Conservation (phyloP, 1,139 yeast genomes). For the Geotrichum carabidarum region DNA sequence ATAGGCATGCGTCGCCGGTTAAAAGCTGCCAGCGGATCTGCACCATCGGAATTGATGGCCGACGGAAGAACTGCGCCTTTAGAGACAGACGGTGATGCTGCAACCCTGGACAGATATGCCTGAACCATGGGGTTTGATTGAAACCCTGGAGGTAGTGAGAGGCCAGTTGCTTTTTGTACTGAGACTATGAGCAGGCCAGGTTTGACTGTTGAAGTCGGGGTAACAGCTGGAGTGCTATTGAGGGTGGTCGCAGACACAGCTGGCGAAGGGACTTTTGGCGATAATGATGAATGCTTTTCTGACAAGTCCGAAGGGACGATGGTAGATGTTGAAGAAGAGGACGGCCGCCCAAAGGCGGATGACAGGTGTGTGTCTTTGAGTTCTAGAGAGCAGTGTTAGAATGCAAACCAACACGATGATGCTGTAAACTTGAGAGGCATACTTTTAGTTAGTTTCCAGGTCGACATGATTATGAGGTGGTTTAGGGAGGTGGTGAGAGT, state of each 20-base stretch:
- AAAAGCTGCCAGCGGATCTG: slow-evolving; percentile 3
- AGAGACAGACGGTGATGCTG: slow-evolving; percentile 9
- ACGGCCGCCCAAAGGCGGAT: slow-evolving; percentile 14
- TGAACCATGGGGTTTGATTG: slow-evolving; percentile 19
- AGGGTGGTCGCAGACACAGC: neutral
- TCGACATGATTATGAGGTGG: slow-evolving; percentile 5
- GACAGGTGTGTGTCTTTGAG: slow-evolving; percentile 17
- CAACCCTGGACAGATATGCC: slow-evolving; percentile 21
- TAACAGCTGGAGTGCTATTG: neutral
- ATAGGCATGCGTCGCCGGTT: slow-evolving; percentile 32
- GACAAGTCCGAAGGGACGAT: slow-evolving; percentile 4
- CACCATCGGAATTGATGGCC: slow-evolving; percentile 1
- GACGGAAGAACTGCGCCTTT: slow-evolving; percentile 15
- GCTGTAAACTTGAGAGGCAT: neutral
- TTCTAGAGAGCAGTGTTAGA: slow-evolving; percentile 2
- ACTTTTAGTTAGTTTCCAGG: slow-evolving; percentile 17
- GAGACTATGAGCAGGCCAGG: slow-evolving; percentile 73
- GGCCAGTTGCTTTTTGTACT: slow-evolving; percentile 55
- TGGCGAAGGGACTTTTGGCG: neutral
- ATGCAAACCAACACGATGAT: neutral
- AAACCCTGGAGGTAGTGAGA: slow-evolving; percentile 55
- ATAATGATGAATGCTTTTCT: neutral
- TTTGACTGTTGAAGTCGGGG: slow-evolving; percentile 35
- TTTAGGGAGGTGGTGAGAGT: neutral
- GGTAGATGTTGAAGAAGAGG: slow-evolving; percentile 14